Evolutionary conservation across 257 asterid genomes (phyloP).

Genomic region (Solanum sparsipilum): DNA sequence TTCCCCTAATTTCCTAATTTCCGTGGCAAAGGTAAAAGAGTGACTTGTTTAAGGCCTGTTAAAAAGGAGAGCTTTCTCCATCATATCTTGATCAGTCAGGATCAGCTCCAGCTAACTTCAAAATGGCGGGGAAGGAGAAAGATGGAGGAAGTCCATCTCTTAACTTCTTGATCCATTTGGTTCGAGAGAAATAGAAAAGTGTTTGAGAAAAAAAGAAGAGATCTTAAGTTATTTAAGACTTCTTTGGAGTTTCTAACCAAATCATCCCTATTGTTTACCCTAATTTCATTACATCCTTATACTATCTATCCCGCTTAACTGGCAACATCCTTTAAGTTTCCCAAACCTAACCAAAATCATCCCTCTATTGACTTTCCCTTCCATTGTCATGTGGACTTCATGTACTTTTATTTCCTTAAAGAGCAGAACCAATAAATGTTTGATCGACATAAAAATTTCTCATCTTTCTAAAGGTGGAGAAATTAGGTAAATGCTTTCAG

Average conservation of each 20-base stretch:
- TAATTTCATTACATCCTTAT: background rate
- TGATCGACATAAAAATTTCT: background rate
- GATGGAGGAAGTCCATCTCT: background rate
- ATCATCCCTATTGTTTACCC: background rate
- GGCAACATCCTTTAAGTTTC: background rate
- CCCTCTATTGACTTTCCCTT: background rate
- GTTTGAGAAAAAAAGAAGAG: background rate
- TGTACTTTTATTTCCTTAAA: background rate
- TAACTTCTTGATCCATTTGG: background rate
- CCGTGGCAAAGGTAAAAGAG: background rate
- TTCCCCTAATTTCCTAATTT: background rate
- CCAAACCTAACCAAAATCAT: background rate
- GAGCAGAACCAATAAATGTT: background rate
- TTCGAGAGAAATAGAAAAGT: background rate
- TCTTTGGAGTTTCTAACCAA: background rate
- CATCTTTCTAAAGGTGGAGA: background rate
- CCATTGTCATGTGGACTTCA: background rate
- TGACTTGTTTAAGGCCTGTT: background rate
- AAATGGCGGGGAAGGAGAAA: background rate
- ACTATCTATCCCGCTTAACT: background rate
- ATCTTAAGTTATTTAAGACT: background rate
- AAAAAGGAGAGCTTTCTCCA: background rate
- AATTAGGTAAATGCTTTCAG: background rate
- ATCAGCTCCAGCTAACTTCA: background rate
- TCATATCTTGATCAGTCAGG: background rate